Evolutionary conservation across 2,329 filamentous ascomycete genomes (phyloP).

Genomic region (Aspergillus luchuensis): DNA sequence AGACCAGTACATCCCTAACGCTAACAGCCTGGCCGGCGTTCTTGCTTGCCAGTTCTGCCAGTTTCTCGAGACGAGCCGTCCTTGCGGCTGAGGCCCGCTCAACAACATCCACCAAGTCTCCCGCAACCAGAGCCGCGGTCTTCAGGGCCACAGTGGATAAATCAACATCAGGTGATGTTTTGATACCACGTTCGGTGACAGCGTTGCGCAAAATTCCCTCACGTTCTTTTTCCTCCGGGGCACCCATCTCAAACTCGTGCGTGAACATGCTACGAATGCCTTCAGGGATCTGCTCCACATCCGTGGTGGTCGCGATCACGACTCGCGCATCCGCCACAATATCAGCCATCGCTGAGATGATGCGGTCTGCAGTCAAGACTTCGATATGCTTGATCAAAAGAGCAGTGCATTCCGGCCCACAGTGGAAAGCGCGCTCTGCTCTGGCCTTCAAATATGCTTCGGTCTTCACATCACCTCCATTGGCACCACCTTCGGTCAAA

Average conservation of each 20-base stretch:
- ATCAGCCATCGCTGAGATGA: slow-evolving; percentile 80
- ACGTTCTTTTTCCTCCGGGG: slow-evolving; percentile 88
- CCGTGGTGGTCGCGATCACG: slow-evolving; percentile 89
- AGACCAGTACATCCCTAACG: slow-evolving; percentile 80
- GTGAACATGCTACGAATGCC: slow-evolving; percentile 88
- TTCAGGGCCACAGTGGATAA: slow-evolving; percentile 85
- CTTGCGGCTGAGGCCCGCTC: slow-evolving; percentile 82
- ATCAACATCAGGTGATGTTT: slow-evolving; percentile 81
- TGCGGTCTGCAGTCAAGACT: slow-evolving; percentile 85
- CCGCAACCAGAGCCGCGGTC: slow-evolving; percentile 91
- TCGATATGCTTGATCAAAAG: slow-evolving; percentile 89
- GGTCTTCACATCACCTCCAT: slow-evolving; percentile 88
- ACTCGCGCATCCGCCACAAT: slow-evolving; percentile 78
- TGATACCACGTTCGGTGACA: slow-evolving; percentile 72
- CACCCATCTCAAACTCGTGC: slow-evolving; percentile 90
- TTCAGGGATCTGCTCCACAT: slow-evolving; percentile 91
- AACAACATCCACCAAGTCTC: slow-evolving; percentile 90
- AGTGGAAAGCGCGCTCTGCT: slow-evolving; percentile 84
- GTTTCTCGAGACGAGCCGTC: slow-evolving; percentile 70
- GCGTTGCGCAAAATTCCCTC: slow-evolving; percentile 82
- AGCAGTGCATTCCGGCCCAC: slow-evolving; percentile 79
- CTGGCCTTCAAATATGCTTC: slow-evolving; percentile 86
- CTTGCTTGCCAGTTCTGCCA: slow-evolving; percentile 55
- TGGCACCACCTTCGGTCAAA: slow-evolving; percentile 83
- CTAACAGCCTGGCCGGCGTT: slow-evolving; percentile 52